Base-by-base conservation (phyloP, 169 alveolate species). In the Cryptosporidium ubiquitum region DNA sequence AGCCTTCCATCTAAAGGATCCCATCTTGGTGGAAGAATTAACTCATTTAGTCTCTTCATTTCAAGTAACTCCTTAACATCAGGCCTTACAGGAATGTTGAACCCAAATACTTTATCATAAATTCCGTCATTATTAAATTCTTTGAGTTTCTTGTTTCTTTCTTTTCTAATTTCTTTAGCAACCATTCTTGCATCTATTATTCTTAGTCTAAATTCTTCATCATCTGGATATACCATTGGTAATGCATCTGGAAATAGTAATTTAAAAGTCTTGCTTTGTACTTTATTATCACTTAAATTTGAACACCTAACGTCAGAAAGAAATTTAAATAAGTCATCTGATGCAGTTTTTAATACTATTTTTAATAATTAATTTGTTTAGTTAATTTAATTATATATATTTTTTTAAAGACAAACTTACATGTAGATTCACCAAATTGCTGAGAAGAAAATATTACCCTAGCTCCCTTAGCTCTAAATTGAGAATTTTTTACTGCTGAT, bases 161-260 rank as follows among this genome's bases (percentile, higher is more conserved):
- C 89, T 5, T 39, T 61, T 61, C 75, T 37, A 31, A 79, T 79
- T 60, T 79, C 79, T 61, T 64, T 79, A 16, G 89, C 89, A 61
- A 79, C 58, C 68, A 37, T 61, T 44, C 89, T 79, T 5, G 89
- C 89, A 29, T 79, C 89, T 29, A 79, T 79, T 40, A 79, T 79
- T 64, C 89, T 79, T n/a, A 79, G 42, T 39, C 89, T 79, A 79
- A 79, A 79, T 47, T 79, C 89, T 40, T 79, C 89, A 40, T 79
- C 89, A 79, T 79, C 89, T 12, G 89, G 89, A 64, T 79, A 79
- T 40, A 79, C 89, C 75, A 61, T 79, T 18, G 89, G 89, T 14
- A 79, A 16, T 61, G 89, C 89, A 79, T 79, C 89, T 35, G 89
- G 89, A 47, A 79, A 79, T 79, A 79, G 9, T 61, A 40, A 23